phyloP scores from a whole-genome alignment of 2,329 filamentous ascomycete species.

The Colletotrichum limetticola region DNA sequence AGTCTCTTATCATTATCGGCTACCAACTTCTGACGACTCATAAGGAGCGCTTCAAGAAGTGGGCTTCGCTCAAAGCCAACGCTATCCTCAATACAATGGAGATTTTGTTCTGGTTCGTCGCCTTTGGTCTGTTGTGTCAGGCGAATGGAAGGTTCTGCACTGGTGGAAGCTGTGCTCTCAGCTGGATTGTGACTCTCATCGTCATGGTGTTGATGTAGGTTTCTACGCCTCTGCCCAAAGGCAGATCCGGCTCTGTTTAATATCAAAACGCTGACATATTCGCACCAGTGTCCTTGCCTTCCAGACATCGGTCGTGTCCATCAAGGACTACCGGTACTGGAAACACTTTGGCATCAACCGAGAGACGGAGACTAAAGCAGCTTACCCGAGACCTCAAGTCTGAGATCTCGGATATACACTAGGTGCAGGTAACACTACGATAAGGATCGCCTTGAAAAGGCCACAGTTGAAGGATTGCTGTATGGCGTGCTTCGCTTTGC shows the following conservation, averaged over 20 bases:
- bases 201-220: constrained; percentile 26
- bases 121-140: constrained; percentile 11
- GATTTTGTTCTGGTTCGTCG: constrained; percentile 50
- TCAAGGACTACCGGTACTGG: constrained; percentile 15
- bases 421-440: too few relatives aligned
- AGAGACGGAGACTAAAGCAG: background rate
- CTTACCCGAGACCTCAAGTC: background rate
- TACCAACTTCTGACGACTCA: constrained; percentile 53
- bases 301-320: constrained; percentile 22
- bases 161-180: constrained; percentile 30
- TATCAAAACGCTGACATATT: too few relatives aligned
- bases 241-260: background rate
- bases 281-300: constrained; percentile 19
- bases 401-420: background rate
- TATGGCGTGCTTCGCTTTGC: background rate
- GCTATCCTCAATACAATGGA: constrained; percentile 53
- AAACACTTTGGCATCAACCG: constrained; percentile 18
- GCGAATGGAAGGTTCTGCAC: constrained; percentile 26
- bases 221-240: background rate
- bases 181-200: constrained; percentile 24
- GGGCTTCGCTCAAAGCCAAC: constrained; percentile 52
- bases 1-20: constrained; percentile 51
- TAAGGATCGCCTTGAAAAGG: too few relatives aligned
- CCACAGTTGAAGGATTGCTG: background rate
- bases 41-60: constrained; percentile 44